These are phyloP conservation scores for Obelidium mucronatum DNA, from an alignment of 192 early-diverging fungal genomes.

Conservation along the genomic window DNA sequence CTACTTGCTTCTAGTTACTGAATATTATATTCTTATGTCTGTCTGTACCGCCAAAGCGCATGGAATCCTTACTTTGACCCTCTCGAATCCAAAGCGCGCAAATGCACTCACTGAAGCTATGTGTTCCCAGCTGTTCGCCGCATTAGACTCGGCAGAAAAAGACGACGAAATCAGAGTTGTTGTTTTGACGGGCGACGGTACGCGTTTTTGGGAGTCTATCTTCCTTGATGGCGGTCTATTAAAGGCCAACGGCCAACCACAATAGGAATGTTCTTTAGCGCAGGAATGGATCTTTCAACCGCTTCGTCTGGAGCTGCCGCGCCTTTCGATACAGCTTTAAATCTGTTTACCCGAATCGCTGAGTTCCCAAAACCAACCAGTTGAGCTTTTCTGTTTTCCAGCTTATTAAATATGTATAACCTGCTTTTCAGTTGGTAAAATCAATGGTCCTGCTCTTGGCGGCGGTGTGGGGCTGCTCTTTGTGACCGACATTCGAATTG, in stretches of 20 bases:
- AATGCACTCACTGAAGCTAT: constrained; percentile 60
- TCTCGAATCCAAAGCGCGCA: constrained; percentile 60
- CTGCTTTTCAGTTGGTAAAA: constrained; percentile 55
- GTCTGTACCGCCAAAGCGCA: not conserved
- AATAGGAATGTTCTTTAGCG: constrained; percentile 65
- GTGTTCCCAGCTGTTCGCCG: constrained; percentile 47
- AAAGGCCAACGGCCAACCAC: too few species aligned
- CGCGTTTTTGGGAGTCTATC: too few species aligned
- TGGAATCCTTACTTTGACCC: constrained; percentile 19
- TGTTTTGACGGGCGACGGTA: constrained; percentile 65
- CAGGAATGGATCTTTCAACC: constrained; percentile 65
- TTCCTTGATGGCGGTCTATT: too few species aligned
- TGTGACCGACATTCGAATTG: constrained; percentile 60
- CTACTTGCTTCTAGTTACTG: too few species aligned
- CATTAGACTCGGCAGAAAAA: constrained; percentile 49
- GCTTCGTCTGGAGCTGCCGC: constrained; percentile 36
- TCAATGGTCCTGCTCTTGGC: constrained; percentile 72
- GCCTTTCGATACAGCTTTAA: constrained; percentile 38
- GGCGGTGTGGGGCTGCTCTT: constrained; percentile 55
- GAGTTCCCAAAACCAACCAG: constrained; percentile 50
- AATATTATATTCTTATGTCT: too few species aligned
- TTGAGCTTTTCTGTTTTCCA: not conserved
- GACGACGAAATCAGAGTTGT: constrained; percentile 60
- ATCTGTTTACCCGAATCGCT: constrained; percentile 54
- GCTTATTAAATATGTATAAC: not conserved